Evolutionary conservation across 768 basidiomycete genomes (phyloP).

Genomic region (Tubosaeta sp.): DNA sequence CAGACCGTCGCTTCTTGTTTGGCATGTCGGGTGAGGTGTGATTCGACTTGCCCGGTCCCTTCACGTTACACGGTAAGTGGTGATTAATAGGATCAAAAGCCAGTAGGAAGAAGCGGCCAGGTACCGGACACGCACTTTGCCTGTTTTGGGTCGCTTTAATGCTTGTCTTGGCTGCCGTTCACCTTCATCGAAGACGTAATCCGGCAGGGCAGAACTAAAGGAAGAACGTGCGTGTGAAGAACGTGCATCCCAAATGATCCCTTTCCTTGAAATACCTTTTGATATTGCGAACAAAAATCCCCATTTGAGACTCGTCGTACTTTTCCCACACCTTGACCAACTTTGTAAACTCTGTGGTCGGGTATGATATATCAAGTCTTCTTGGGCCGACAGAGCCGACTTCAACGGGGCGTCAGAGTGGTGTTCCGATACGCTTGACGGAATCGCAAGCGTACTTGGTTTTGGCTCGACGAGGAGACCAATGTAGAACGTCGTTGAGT

Average conservation of each 20-base stretch:
- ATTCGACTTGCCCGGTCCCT: constrained; percentile 59
- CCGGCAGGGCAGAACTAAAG: constrained; percentile 66
- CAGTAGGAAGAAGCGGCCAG: constrained; percentile 9
- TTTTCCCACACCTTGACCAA: constrained; percentile 95
- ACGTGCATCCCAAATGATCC: constrained; percentile 5
- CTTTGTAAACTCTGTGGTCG: constrained; percentile 92
- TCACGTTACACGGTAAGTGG: constrained; percentile 33
- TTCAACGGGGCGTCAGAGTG: constrained; percentile 32
- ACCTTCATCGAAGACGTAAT: constrained; percentile 77
- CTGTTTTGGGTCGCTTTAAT: constrained; percentile 69
- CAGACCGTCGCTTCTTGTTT: constrained; percentile 80
- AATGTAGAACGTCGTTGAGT: constrained; percentile 98
- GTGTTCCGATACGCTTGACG: constrained; percentile 8
- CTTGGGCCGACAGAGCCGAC: constrained; percentile 75
- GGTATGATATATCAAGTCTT: constrained; percentile 93
- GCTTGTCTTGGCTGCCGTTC: constrained; percentile 69
- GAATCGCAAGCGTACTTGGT: constrained; percentile 57
- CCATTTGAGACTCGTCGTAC: constrained; percentile 89
- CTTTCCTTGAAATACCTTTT: constrained; percentile 56
- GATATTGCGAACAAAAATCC: constrained; percentile 89
- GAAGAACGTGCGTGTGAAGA: constrained; percentile 23
- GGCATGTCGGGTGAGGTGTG: constrained; percentile 66
- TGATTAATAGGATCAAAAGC: constrained; percentile 12
- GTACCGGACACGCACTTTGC: constrained; percentile 42
- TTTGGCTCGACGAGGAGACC: constrained; percentile 90